phyloP scores from a whole-genome alignment of 495 filamentous ascomycete genomes.

The Glutinoglossum americanum region DNA sequence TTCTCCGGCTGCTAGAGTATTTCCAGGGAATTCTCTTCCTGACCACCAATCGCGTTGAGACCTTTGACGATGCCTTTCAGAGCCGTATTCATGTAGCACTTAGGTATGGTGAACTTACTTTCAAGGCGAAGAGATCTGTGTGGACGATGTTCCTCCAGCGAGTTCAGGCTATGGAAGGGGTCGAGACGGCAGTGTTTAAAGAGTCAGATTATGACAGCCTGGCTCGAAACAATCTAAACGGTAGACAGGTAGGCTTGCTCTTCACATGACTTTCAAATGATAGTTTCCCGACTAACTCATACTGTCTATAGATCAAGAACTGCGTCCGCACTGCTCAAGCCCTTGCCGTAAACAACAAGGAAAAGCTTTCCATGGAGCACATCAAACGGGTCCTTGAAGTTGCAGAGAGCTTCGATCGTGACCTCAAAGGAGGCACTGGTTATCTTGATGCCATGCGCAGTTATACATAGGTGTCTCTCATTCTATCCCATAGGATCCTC shows the following conservation, averaged over 20 bases:
- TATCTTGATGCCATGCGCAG: no score
- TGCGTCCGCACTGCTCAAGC: no score
- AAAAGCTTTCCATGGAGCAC: no score
- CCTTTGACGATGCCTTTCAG: slow-evolving; percentile 47
- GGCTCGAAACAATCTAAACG: slow-evolving; percentile 54
- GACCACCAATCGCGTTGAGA: slow-evolving; percentile 61
- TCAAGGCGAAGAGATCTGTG: slow-evolving; percentile 57
- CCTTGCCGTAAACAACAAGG: no score
- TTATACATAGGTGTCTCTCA: no score
- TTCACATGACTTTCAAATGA: neutral
- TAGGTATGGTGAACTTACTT: slow-evolving; percentile 55
- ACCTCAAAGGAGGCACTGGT: no score
- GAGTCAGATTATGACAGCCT: slow-evolving; percentile 47
- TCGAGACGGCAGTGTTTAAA: slow-evolving; percentile 37
- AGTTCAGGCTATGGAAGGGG: slow-evolving; percentile 39
- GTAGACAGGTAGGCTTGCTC: slow-evolving; percentile 41
- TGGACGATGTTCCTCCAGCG: slow-evolving; percentile 71
- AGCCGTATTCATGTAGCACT: slow-evolving; percentile 52
- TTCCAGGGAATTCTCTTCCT: slow-evolving; percentile 67
- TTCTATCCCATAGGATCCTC: no score
- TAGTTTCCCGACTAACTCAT: no score
- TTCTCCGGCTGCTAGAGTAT: slow-evolving; percentile 33
- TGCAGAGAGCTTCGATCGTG: no score
- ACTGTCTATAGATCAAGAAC: no score
- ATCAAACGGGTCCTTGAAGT: no score